Conservation (phyloP, 768 basidiomycete genomes). For the Hericium erinaceus region DNA sequence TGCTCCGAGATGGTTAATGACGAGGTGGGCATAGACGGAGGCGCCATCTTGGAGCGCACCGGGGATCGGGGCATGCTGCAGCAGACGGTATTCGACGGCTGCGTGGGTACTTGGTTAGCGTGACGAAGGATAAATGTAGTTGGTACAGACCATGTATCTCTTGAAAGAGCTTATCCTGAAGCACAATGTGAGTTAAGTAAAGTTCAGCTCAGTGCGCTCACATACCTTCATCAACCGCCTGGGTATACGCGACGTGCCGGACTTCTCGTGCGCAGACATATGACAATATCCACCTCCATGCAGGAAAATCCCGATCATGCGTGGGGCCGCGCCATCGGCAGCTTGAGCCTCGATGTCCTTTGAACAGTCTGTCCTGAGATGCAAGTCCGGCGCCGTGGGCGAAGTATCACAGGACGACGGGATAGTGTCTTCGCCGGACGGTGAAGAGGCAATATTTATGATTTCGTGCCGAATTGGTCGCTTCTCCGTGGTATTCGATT, state of each 20-base stretch:
- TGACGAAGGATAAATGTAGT: neutral
- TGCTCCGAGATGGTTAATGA: conserved; percentile 20
- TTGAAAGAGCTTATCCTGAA: conserved; percentile 20
- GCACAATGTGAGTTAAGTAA: neutral
- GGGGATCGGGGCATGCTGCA: conserved; percentile 46
- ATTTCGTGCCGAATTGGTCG: neutral
- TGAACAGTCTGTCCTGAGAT: neutral
- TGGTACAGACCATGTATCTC: conserved; percentile 23
- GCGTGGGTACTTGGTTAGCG: neutral
- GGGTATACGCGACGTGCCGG: conserved; percentile 40
- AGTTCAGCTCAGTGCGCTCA: neutral
- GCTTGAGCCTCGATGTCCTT: conserved; percentile 18
- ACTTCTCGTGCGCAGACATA: conserved; percentile 45
- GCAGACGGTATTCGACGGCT: conserved; percentile 42
- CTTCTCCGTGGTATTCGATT: neutral
- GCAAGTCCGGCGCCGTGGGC: neutral
- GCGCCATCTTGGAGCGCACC: conserved; percentile 45
- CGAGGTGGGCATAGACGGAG: conserved; percentile 35
- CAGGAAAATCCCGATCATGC: conserved; percentile 38
- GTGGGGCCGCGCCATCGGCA: conserved; percentile 16
- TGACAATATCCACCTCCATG: conserved; percentile 51
- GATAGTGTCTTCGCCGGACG: neutral
- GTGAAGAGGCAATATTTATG: neutral
- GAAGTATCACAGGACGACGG: neutral
- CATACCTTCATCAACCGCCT: conserved; percentile 34